A percentile compares a stretch with the other conserved stretches of the same genome.
Evolutionary conservation across 352 stramenopile species (phyloP).

Genomic region (Globisporangium lucens): DNA sequence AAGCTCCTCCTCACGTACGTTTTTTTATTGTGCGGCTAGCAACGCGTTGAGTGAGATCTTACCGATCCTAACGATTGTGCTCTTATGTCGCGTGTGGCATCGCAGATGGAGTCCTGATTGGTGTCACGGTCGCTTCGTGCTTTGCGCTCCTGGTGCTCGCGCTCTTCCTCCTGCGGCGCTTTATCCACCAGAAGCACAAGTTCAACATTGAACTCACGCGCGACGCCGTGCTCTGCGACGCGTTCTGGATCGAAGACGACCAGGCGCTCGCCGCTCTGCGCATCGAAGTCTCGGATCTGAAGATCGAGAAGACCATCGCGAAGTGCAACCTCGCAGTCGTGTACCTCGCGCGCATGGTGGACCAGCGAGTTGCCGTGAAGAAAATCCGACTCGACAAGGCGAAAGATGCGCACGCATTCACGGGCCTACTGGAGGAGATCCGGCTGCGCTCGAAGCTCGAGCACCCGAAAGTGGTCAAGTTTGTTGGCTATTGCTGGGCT

Average conservation of each 20-base stretch:
- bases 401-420: slow-evolving; percentile 19
- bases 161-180: slow-evolving; percentile 10
- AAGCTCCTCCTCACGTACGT: background rate
- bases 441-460: slow-evolving; percentile 21
- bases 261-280: slow-evolving; percentile 19
- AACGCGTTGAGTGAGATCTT: too few species aligned
- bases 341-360: slow-evolving; percentile 14
- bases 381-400: slow-evolving; percentile 23
- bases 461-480: slow-evolving; percentile 22
- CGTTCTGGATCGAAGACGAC: slow-evolving; percentile 21
- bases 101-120: slow-evolving; percentile 8
- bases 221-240: slow-evolving; percentile 17
- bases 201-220: slow-evolving; percentile 26
- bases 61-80: background rate
- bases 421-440: slow-evolving; percentile 18
- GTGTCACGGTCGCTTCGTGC: background rate
- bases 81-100: background rate
- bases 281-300: slow-evolving; percentile 13
- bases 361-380: slow-evolving; percentile 18
- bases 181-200: slow-evolving; percentile 16
- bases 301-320: slow-evolving; percentile 12
- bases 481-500: slow-evolving; percentile 28
- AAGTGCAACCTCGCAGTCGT: slow-evolving; percentile 17
- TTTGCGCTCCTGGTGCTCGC: slow-evolving; percentile 9
- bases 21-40: background rate